Base-by-base conservation (phyloP, 2,329 filamentous ascomycete genomes). In the Rugonectria rugulosa region DNA sequence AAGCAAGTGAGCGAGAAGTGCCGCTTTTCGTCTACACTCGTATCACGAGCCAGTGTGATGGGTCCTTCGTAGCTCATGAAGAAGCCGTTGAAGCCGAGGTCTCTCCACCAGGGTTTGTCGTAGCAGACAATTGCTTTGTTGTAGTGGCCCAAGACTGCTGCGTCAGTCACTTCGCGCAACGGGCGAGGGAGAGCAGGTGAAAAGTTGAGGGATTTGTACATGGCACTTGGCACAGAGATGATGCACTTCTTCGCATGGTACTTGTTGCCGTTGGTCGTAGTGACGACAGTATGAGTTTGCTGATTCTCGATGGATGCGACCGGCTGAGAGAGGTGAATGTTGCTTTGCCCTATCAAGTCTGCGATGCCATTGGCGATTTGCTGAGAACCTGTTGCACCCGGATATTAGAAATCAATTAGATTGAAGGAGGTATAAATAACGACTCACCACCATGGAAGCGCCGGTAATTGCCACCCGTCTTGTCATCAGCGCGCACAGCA, bases 191-290 rank as follows among this genome's bases (percentile, higher is more conserved):
- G 69, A 1, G 75, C 61, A 1, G 82, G 82, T 0, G 70, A 64
- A 64, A 84, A 81, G 4, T 66, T 68, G 20, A 85, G 75, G 7
- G 75, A 71, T 9, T 72, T 70, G 48, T 79, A 76, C 37, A 82
- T 68, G 6, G 81, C 75, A 6, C 76, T 80, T 0, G 82, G 78
- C 6, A 85, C 67, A 2, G 81, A 80, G 3, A 82, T 57, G 43
- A 85, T 76, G 21, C 75, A 70, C 38, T 77, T 79, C 19, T 67
- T 70, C 1, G 71, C 75, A 3, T 69, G 56, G 19, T 75, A 68
- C 0, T 65, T 52, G 17, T 59, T 64, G 8, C 63, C 65, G 2
- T 55, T 61, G 0, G 59, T 66, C 0, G 67, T 68, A 8, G 42
- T 65, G 2, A 71, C 62, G 0, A 27, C 34, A 0, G 62, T 57